These are phyloP conservation scores for Hypocrella siamensis DNA, from an alignment of 2,329 filamentous ascomycete genomes.

Conservation along the genomic window DNA sequence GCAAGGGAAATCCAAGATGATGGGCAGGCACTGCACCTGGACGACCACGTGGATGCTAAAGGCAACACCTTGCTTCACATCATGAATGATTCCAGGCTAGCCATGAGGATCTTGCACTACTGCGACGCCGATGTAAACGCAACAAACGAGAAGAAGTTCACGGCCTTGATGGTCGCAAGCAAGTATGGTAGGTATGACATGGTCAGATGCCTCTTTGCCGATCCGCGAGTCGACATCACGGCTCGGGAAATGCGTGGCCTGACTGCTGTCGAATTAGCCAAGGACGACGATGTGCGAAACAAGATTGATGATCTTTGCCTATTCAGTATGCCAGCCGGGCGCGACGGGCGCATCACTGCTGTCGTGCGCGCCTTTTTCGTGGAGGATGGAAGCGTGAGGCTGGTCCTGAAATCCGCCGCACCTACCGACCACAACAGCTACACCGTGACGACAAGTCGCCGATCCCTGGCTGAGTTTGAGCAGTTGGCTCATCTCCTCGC, in stretches of 20 bases:
- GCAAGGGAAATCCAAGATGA: slow-evolving; percentile 65
- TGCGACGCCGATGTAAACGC: slow-evolving; percentile 96
- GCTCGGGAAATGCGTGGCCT: slow-evolving; percentile 75
- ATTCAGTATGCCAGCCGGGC: slow-evolving; percentile 55
- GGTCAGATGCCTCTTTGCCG: slow-evolving; percentile 74
- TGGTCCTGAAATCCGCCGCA: slow-evolving; percentile 87
- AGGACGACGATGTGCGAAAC: slow-evolving; percentile 94
- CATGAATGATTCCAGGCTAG: slow-evolving; percentile 70
- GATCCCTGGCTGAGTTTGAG: slow-evolving; percentile 81
- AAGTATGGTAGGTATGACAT: slow-evolving; percentile 94
- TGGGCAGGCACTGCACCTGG: slow-evolving; percentile 65
- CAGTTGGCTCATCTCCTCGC: slow-evolving; percentile 71
- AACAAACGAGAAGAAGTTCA: slow-evolving; percentile 88
- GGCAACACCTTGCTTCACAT: slow-evolving; percentile 95
- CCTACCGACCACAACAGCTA: slow-evolving; percentile 70
- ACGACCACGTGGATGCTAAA: slow-evolving; percentile 83
- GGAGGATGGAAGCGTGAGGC: slow-evolving; percentile 82
- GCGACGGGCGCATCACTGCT: slow-evolving; percentile 72
- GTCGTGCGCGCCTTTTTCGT: slow-evolving; percentile 95
- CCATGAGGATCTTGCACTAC: slow-evolving; percentile 57
- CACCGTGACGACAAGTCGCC: slow-evolving; percentile 85
- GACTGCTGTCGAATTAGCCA: slow-evolving; percentile 89
- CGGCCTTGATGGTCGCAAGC: slow-evolving; percentile 92
- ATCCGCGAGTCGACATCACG: slow-evolving; percentile 72
- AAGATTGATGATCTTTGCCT: slow-evolving; percentile 87